These are phyloP conservation scores for Endotrypanum monterogeii DNA, from an alignment of 208 protist genomes.

Conservation along the genomic window DNA sequence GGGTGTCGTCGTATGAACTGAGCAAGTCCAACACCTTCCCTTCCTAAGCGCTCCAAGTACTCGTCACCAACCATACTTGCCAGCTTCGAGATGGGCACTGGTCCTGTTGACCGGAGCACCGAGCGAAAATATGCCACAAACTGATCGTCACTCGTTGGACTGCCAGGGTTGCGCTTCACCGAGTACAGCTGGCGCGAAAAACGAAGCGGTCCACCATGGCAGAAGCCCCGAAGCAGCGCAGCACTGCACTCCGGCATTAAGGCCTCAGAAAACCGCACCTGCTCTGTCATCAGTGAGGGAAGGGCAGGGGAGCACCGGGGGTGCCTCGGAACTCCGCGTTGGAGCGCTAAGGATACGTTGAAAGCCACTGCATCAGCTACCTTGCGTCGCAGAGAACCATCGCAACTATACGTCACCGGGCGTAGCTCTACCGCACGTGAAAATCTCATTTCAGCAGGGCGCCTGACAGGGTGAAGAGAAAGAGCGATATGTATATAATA, in stretches of 20 bases:
- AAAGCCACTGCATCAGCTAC: not conserved
- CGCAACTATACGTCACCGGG: not conserved
- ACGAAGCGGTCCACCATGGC: not conserved
- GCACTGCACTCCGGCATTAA: not conserved
- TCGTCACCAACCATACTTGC: conserved; percentile 57
- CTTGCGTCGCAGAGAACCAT: too few relatives aligned
- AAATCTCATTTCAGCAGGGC: not conserved
- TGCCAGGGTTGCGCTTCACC: not conserved
- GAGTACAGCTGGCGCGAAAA: not conserved
- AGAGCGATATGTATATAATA: too few relatives aligned
- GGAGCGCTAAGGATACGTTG: not conserved
- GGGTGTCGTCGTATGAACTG: conserved; percentile 27
- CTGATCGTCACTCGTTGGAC: not conserved
- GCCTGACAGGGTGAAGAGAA: not conserved
- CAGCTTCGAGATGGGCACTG: conserved; percentile 67
- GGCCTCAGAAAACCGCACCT: not conserved
- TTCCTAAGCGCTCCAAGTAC: conserved; percentile 43
- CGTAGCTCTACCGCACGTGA: not conserved
- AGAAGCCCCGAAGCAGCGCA: not conserved
- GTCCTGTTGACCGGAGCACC: conserved; percentile 31
- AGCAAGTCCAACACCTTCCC: conserved; percentile 35
- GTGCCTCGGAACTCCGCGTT: too few relatives aligned
- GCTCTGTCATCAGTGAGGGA: not conserved
- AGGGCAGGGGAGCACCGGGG: not conserved
- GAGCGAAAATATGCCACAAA: conserved; percentile 1